Conservation (phyloP, 1,284 basidiomycete genomes). For the Cryptococcus depauperatus region DNA sequence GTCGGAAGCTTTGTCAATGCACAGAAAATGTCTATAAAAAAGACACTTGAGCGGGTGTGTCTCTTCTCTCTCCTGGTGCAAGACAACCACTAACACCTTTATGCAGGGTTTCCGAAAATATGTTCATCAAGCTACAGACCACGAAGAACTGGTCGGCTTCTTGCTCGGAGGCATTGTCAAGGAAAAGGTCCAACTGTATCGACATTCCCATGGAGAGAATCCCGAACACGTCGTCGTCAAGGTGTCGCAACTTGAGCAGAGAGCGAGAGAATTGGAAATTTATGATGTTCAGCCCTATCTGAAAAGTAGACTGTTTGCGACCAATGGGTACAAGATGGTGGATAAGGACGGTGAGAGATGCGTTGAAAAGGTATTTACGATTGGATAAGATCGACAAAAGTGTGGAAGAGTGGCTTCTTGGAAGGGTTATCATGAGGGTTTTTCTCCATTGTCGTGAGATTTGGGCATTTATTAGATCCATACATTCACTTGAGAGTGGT, state of each 20-base stretch:
- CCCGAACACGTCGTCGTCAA: conserved; percentile 68
- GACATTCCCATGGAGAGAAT: conserved; percentile 62
- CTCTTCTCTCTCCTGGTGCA: background rate
- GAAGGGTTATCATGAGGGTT: background rate
- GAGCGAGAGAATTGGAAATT: conserved; percentile 89
- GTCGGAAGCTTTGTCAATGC: conserved; percentile 91
- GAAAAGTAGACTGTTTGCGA: conserved; percentile 69
- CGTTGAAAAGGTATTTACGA: conserved; percentile 42
- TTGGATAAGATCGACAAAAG: conserved; percentile 9
- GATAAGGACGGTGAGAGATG: conserved; percentile 17
- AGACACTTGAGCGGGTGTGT: conserved; percentile 84
- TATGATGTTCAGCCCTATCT: conserved; percentile 84
- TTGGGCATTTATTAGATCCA: background rate
- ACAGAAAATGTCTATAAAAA: conserved; percentile 98
- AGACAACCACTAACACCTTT: background rate
- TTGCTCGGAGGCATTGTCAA: conserved; percentile 90
- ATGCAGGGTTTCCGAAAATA: conserved; percentile 90
- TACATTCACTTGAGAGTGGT: background rate
- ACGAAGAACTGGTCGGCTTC: conserved; percentile 92
- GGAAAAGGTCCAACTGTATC: conserved; percentile 79
- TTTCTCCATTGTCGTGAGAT: background rate
- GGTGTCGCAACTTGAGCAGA: conserved; percentile 68
- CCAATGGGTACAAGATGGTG: conserved; percentile 72
- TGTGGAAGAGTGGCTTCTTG: background rate
- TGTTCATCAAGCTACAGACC: conserved; percentile 83